Evolutionary conservation across 176 grass and related monocot genomes (phyloP).

Genomic region (Puccinellia tenuiflora): DNA sequence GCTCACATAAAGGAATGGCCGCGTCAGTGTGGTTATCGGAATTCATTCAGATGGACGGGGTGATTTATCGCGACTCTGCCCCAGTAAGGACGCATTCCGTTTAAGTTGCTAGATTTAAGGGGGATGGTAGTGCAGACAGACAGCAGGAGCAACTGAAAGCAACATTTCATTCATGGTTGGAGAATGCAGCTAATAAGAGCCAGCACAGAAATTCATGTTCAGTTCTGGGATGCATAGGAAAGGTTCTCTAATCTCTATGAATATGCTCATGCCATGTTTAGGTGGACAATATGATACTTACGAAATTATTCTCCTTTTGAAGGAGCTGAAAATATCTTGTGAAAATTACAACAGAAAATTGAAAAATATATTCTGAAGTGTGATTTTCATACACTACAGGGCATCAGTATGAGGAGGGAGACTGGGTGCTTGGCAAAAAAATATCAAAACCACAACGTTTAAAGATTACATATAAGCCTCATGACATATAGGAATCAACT

Average conservation of each 20-base stretch:
- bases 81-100: too few species aligned
- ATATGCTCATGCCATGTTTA: too few species aligned
- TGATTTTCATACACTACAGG: not conserved
- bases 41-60: too few species aligned
- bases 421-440: conserved; percentile 7
- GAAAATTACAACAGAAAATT: not conserved
- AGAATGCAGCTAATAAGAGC: conserved; percentile 14
- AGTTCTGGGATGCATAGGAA: not conserved
- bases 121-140: not conserved
- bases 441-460: not conserved
- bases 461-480: conserved; percentile 7
- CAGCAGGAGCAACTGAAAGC: conserved; percentile 1
- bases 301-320: not conserved
- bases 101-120: too few species aligned
- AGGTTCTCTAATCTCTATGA: not conserved
- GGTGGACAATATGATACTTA: not conserved
- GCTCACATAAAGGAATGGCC: too few species aligned
- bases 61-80: too few species aligned
- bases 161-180: not conserved
- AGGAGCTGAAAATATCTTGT: not conserved
- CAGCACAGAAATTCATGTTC: not conserved
- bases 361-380: not conserved
- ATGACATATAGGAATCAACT: not conserved
- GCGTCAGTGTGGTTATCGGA: too few species aligned
- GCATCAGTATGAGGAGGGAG: not conserved